A percentile compares a stretch with the other conserved stretches of the same genome.
Evolutionary conservation across 2,329 filamentous ascomycete species (phyloP).

Genomic region (Trichoderma endophyticum): DNA sequence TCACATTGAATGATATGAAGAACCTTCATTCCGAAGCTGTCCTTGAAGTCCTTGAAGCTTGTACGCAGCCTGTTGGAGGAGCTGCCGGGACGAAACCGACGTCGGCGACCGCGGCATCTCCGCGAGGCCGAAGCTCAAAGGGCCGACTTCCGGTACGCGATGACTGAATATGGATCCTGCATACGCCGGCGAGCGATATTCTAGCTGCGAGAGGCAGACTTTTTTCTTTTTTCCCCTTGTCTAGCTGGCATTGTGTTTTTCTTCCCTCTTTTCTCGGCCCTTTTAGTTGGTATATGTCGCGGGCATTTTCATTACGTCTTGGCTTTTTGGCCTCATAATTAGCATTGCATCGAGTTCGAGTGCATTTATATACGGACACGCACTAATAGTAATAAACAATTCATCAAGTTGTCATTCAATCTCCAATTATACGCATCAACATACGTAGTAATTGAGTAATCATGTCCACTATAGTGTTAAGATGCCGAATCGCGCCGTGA

Average conservation of each 20-base stretch:
- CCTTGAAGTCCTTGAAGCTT: background rate
- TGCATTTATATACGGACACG: background rate
- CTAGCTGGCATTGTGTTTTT: background rate
- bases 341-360: background rate
- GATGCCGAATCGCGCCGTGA: background rate
- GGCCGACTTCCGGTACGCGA: constrained; percentile 2
- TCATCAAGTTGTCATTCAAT: background rate
- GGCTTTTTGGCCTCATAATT: background rate
- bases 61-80: background rate
- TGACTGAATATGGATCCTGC: background rate
- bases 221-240: background rate
- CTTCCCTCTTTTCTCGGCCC: background rate
- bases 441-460: background rate
- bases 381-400: background rate
- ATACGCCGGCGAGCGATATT: background rate
- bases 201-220: background rate
- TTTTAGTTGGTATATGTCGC: background rate
- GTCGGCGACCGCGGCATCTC: constrained; percentile 3
- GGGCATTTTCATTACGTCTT: background rate
- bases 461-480: background rate
- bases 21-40: background rate
- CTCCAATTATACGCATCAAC: background rate
- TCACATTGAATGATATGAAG: background rate
- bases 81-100: background rate
- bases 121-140: constrained; percentile 5